Base-by-base conservation (phyloP, 2,329 filamentous ascomycete genomes). In the Alternaria panax region DNA sequence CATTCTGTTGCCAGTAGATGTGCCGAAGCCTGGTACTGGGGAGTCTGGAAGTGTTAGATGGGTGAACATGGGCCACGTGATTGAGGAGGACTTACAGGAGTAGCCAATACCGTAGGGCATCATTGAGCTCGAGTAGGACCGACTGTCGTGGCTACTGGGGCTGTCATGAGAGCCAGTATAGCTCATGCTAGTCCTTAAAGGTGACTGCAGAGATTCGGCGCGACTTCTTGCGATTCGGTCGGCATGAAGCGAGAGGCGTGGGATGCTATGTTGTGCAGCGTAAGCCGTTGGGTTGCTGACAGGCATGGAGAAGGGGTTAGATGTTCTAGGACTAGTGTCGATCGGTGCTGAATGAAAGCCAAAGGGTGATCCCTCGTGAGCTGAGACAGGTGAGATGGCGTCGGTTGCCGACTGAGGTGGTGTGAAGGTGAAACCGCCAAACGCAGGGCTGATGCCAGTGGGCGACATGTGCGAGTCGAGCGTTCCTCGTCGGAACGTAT, bases 401-500 rank as follows among this genome's bases (percentile, higher is more conserved):
- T 82, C 81, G n/a, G 80, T 81, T 20, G 80, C 80, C 27, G 81
- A 83, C 41, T 83, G 81, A 7, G 81, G 81, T 45, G 86, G 83
- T 52, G 85, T 85, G 71, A 91, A 91, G 2, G 86, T 86, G 66
- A 92, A 87, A 64, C 83, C 83, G 9, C 88, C 87, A 76, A 91
- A 90, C 0, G 86, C 86, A 25, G 89, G 88, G 63, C 86, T 90
- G 25, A 92, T 82, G 11, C 87, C 87, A 0, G 87, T 87, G 1
- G 89, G 85, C 11, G 90, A 90, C 66, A 89, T 82, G 68, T 90
- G 88, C 22, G 88, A 86, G n/a, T 88, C 87, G 11, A 85, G 83
- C 7, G 89, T 86, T 27, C 83, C 79, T 66, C 89, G 85, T 60
- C 89, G 83, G 62, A 90, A 84, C 0, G 85, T 85, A 68, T 92